A percentile compares a stretch with the other conserved stretches of the same genome.
These are phyloP conservation scores for Jimgerdemannia lactiflua DNA, from an alignment of 192 early-diverging fungal species.

Conservation along the genomic window DNA sequence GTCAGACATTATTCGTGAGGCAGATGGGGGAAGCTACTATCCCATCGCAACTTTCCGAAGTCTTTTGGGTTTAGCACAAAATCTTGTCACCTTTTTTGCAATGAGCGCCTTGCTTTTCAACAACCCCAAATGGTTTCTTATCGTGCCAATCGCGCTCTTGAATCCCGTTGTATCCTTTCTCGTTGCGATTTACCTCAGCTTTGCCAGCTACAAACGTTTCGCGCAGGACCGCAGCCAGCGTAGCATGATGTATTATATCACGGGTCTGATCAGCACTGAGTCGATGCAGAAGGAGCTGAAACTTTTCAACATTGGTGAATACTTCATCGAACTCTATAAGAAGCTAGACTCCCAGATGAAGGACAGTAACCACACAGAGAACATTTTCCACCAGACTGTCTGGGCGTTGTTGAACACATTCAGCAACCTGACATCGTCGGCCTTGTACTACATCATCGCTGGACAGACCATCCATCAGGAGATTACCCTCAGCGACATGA, in stretches of 20 bases:
- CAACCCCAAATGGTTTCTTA: not conserved
- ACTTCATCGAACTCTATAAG: conserved; percentile 4
- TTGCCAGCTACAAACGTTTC: not conserved
- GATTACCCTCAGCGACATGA: conserved; percentile 1
- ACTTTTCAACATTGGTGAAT: not conserved
- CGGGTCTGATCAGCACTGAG: not conserved
- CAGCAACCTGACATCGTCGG: not conserved
- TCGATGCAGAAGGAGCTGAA: not conserved
- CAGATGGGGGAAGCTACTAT: not conserved
- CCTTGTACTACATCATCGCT: not conserved
- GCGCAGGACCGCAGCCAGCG: not conserved
- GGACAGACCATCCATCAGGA: not conserved
- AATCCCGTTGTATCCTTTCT: not conserved
- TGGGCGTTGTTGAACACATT: not conserved
- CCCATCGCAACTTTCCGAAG: not conserved
- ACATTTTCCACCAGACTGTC: not conserved
- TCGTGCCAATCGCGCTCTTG: not conserved
- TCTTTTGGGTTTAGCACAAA: not conserved
- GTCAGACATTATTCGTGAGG: not conserved
- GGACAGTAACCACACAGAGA: not conserved
- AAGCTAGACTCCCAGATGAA: not conserved
- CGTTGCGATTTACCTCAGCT: not conserved
- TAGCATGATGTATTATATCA: not conserved
- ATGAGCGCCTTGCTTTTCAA: not conserved
- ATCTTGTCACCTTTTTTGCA: not conserved